A percentile compares a stretch with the other conserved stretches of the same genome.
These are phyloP conservation scores for Pyrus bretschneideri DNA, from an alignment of 306 rosid genomes.

Conservation along the genomic window DNA sequence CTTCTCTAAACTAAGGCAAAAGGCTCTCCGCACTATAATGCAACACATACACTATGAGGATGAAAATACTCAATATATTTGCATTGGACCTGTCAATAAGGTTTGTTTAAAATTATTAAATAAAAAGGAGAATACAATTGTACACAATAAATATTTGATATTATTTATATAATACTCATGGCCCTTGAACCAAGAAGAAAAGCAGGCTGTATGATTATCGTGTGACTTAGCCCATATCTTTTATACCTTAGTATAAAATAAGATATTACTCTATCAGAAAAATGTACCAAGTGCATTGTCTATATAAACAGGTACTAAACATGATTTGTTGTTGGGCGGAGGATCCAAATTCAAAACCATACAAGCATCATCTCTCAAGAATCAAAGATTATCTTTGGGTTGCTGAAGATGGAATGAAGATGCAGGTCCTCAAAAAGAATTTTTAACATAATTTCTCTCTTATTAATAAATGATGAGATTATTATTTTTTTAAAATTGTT, in stretches of 20 bases:
- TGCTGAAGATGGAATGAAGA: conserved; percentile 90
- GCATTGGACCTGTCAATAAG: conserved; percentile 69
- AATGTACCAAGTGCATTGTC: background rate
- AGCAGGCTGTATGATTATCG: background rate
- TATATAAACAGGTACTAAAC: conserved; percentile 45
- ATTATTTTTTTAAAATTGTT: no score
- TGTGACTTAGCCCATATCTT: no score
- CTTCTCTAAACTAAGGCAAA: conserved; percentile 47
- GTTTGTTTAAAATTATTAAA: conserved; percentile 6
- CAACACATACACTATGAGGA: conserved; percentile 68
- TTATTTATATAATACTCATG: no score
- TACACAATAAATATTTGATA: background rate
- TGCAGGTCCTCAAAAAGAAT: conserved; percentile 46
- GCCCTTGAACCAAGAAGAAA: background rate
- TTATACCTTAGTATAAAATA: no score
- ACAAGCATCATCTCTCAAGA: conserved; percentile 55
- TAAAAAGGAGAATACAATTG: background rate
- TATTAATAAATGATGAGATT: no score
- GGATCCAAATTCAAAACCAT: conserved; percentile 61
- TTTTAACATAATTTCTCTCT: background rate
- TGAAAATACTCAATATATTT: conserved; percentile 49
- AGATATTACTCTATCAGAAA: no score
- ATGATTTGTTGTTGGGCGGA: conserved; percentile 84
- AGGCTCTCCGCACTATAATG: conserved; percentile 48
- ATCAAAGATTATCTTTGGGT: conserved; percentile 78